These are phyloP conservation scores for Barbatosphaeria neglecta DNA, from an alignment of 495 filamentous ascomycete genomes.

Conservation along the genomic window DNA sequence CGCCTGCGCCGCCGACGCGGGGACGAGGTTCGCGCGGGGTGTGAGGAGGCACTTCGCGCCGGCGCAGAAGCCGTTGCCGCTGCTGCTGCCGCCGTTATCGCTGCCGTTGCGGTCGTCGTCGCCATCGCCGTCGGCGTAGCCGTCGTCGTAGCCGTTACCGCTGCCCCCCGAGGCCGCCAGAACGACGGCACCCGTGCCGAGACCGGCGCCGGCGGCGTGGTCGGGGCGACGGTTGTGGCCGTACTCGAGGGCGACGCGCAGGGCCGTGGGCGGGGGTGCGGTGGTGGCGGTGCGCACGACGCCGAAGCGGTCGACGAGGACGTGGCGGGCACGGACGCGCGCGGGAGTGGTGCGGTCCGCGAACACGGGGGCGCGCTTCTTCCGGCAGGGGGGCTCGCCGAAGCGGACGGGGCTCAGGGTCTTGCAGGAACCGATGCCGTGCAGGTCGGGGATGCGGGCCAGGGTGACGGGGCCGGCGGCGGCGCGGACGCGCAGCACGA, in stretches of 20 bases:
- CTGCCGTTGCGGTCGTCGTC: constrained; percentile 17
- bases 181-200: too few relatives aligned
- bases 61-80: constrained; percentile 61
- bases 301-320: too few relatives aligned
- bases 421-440: constrained; percentile 54
- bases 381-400: background rate
- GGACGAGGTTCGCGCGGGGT: constrained; percentile 58
- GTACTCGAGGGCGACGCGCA: background rate
- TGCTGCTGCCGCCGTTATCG: too few relatives aligned
- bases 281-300: constrained; percentile 10
- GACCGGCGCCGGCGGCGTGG: constrained; percentile 15
- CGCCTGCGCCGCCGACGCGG: constrained; percentile 26
- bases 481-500: constrained; percentile 61
- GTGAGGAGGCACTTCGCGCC: constrained; percentile 56
- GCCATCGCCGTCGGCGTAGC: constrained; percentile 1
- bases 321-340: constrained; percentile 4
- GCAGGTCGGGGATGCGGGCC: constrained; percentile 47
- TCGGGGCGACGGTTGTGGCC: constrained; percentile 1
- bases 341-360: too few relatives aligned
- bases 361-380: background rate
- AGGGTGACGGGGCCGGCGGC: constrained; percentile 39
- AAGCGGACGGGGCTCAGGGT: constrained; percentile 39
- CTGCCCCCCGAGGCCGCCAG: too few relatives aligned
- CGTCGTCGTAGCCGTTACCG: too few relatives aligned
- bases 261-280: background rate